Evolutionary conservation across 2,329 filamentous ascomycete genomes (phyloP), one percentile per base, ranked within the genome.

Genomic region (Gnomoniopsis smithogilvyi): DNA sequence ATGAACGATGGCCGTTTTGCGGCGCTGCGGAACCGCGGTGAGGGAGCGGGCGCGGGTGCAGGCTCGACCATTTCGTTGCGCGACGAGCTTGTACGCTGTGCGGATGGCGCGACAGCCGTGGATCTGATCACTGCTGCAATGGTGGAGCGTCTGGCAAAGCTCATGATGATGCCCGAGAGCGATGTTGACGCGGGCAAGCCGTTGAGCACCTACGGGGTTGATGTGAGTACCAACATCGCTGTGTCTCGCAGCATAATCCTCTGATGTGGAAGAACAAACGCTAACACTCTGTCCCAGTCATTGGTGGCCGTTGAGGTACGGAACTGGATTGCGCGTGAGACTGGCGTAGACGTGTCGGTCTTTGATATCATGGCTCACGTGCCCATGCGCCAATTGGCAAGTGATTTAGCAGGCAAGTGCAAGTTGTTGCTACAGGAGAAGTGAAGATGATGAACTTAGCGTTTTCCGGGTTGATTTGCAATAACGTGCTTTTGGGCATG

Each of bases 231-330:
- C 26, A 30, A n/a, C n/a, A n/a, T n/a, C 26, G 4, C 26, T 30
- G 26, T 30, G 26, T 8, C n/a, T n/a, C n/a, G n/a, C n/a, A n/a
- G n/a, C n/a, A n/a, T n/a, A n/a, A n/a, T n/a, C n/a, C n/a, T n/a
- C n/a, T n/a, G n/a, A n/a, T n/a, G n/a, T n/a, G 8, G 26, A 30
- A 8, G 8, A 4, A 4, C 26, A 30, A 4, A 4, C 8, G 26
- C 26, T 30, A 30, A 30, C 26, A 30, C 4, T 4, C 26, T 8
- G 8, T 30, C 4, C 26, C 8, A 30, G 26, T 61, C 59, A 22
- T 48, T 59, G 7, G 56, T 61, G 51, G 56, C 59, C 7, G 47
- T 61, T 43, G 59, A 61, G 55, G 52, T 61, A 47, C 51, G 59
- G 3, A 59, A 59, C 51, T 61, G 59, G 59, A 59, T 61, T 38